These are phyloP conservation scores for Scedosporium apiospermum DNA, from an alignment of 2,329 filamentous ascomycete species.

Conservation along the genomic window DNA sequence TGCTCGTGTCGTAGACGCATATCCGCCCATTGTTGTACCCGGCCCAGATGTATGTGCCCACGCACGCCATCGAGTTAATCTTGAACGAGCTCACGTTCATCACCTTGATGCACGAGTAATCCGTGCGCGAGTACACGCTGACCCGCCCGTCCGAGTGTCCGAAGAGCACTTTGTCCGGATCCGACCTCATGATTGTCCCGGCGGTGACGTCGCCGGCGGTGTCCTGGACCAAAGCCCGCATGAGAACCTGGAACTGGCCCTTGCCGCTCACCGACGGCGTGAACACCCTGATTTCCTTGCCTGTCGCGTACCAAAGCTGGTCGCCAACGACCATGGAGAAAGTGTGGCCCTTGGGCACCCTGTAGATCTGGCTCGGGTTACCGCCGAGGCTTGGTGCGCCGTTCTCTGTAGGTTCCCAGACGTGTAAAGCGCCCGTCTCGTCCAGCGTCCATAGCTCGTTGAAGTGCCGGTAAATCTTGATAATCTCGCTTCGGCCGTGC, in stretches of 20 bases:
- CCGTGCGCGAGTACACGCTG: conserved; percentile 74
- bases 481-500: conserved; percentile 70
- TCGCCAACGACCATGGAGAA: conserved; percentile 84
- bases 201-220: conserved; percentile 81
- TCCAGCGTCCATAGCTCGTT: conserved; percentile 93
- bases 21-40: conserved; percentile 91
- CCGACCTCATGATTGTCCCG: conserved; percentile 63
- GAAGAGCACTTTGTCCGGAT: conserved; percentile 75
- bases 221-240: conserved; percentile 59
- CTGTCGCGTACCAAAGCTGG: conserved; percentile 78
- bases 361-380: conserved; percentile 63
- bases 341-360: conserved; percentile 70
- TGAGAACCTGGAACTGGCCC: conserved; percentile 64
- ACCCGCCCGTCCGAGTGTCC: conserved; percentile 92
- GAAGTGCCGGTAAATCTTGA: conserved; percentile 75
- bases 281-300: conserved; percentile 82
- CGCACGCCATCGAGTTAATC: conserved; percentile 77
- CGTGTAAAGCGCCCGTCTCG: conserved; percentile 73
- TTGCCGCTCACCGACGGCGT: conserved; percentile 60
- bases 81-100: conserved; percentile 90
- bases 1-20: conserved; percentile 79
- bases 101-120: conserved; percentile 69
- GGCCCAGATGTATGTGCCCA: conserved; percentile 80
- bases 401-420: conserved; percentile 71
- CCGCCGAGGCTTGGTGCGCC: conserved; percentile 66